Base-by-base conservation (phyloP, 169 alveolate species). In the Hammondia hammondi region DNA sequence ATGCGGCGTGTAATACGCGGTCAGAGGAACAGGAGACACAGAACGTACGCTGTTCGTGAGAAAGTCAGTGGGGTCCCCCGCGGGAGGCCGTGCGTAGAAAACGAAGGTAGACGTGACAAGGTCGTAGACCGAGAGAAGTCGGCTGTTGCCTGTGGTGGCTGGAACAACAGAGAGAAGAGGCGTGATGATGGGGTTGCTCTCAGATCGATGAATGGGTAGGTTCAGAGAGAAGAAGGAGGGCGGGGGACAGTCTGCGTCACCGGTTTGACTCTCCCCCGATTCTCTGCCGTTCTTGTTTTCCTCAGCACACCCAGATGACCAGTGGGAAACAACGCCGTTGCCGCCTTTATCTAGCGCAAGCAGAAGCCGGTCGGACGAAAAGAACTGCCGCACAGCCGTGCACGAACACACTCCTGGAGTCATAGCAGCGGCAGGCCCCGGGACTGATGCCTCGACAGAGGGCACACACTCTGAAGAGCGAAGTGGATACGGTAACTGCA, bases 261-360 rank as follows among this genome's bases (percentile, higher is more conserved):
- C 87, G 24, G 87, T 4, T 7, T 7, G 87, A 32, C 45, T 77
- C 45, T 24, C 87, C 77, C 24, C 32, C 77, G 77, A 27, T 7
- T 21, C 77, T 67, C 32, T 32, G n/a, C 77, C 3, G 24, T 1
- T 29, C 10, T 27, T 32, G 27, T 4, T 52, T 12, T 24, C 87
- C 48, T 77, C 87, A 9, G 43, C 56, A 32, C 48, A 3, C 29
- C 17, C 52, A 10, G 90, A 39, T 14, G 90, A 37, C 94, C 94
- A 90, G 57, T 90, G 73, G 5, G 57, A 37, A 32, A 90, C 94
- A 17, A 90, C 88, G 48, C 94, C 94, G 88, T 90, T 90, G 48
- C 94, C 94, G 24, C 94, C 94, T 46, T 90, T 90, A 32, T 90
- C 94, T 9, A 90, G 43, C 5, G 94, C 94, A 24, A 90, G 94